Evolutionary conservation across 176 grass and related monocot genomes (phyloP), one percentile per base, ranked within the genome.

Genomic region (Poa pratensis): DNA sequence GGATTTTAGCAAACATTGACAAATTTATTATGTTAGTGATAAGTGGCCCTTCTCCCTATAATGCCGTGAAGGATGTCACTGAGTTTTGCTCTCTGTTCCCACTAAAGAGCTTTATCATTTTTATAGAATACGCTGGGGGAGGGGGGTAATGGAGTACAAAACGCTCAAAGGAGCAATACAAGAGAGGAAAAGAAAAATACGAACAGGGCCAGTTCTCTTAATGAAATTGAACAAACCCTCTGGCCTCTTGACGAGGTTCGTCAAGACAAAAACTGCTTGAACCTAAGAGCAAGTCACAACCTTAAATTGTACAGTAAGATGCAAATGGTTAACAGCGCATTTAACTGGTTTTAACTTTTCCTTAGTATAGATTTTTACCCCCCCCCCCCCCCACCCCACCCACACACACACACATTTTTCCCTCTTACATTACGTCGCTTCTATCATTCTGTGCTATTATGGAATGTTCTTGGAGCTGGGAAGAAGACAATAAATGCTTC

Each of bases 1-100:
- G 16, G 15, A 51, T 51, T 51, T 40, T 67, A 24, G 30, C 20
- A 45, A 53, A 50, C n/a, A 13, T 67, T 16, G 18, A 53, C 40
- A n/a, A 65, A 10, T 76, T 84, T 84, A 51, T 76, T 32, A 3
- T 84, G n/a, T n/a, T 63, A 51, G 20, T 76, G 58, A 76, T 18
- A 37, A 39, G 58, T 51, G 46, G 15, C 26, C 42, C 45, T 68
- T 84, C 49, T 71, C 68, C 2, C 23, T 59, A 9, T 73, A 10
- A 40, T 71, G 50, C 32, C 65, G 26, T 17, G 30, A 63, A 82
- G 42, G 12, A 82, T 57, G 40, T 75, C 72, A 9, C 28, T 74
- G 42, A 66, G 73, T 34, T 63, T 45, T 23, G 9, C 11, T 22
- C 11, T 63, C 7, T 42, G 1, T 49, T 74, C 12, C 27, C 5